phyloP scores from a whole-genome alignment of 768 basidiomycete species.

The Boletus vinaceobasis region DNA sequence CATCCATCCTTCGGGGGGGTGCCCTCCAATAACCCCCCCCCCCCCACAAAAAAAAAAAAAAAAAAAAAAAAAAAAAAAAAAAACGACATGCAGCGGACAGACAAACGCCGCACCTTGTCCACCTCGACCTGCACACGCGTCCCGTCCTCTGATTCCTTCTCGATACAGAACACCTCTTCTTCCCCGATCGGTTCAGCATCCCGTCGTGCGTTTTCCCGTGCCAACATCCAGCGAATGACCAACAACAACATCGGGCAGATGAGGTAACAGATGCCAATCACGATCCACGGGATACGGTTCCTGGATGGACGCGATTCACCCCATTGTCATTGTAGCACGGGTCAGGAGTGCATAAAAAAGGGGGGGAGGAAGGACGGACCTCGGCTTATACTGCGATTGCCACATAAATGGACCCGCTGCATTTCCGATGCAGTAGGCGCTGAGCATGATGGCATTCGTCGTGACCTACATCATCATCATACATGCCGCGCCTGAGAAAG shows the following conservation, averaged over 20 bases:
- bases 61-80: neutral
- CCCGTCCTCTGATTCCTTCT: slow-evolving; percentile 50
- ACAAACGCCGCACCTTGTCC: slow-evolving; percentile 48
- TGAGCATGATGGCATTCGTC: slow-evolving; percentile 68
- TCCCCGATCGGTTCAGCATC: slow-evolving; percentile 56
- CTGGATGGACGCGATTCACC: slow-evolving; percentile 30
- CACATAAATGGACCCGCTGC: slow-evolving; percentile 77
- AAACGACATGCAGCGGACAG: neutral
- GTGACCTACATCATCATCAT: slow-evolving; percentile 15
- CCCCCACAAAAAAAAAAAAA: too few relatives aligned
- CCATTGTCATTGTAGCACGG: neutral
- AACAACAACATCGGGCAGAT: slow-evolving; percentile 48
- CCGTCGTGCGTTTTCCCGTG: slow-evolving; percentile 59
- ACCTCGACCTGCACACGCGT: slow-evolving; percentile 52
- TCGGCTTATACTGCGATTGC: slow-evolving; percentile 62
- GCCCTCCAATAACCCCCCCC: too few relatives aligned
- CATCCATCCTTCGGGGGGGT: too few relatives aligned
- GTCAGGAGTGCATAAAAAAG: neutral
- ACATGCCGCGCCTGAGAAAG: neutral
- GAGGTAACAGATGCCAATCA: slow-evolving; percentile 65
- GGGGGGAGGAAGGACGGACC: slow-evolving; percentile 35
- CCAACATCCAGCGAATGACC: slow-evolving; percentile 50
- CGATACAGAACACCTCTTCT: slow-evolving; percentile 62
- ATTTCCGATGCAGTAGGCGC: slow-evolving; percentile 67
- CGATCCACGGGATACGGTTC: slow-evolving; percentile 73